Evolutionary conservation across 2,329 filamentous ascomycete genomes (phyloP).

Genomic region (Malbranchea zuffiana): DNA sequence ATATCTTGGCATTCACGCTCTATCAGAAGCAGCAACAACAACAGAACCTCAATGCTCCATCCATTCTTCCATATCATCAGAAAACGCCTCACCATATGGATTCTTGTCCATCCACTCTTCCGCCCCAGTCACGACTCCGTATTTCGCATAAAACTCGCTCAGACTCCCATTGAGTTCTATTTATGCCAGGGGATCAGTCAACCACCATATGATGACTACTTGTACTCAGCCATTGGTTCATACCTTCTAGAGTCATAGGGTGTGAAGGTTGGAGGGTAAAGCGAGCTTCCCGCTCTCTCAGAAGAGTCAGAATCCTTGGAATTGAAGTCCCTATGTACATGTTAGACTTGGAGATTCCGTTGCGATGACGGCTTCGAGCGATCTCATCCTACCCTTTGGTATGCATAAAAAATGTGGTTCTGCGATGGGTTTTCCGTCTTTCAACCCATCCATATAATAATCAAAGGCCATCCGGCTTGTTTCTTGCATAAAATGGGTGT

Average conservation of each 20-base stretch:
- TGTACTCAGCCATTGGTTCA: neutral
- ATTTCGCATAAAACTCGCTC: conserved; percentile 12
- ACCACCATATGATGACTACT: neutral
- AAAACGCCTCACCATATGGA: neutral
- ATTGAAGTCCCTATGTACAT: neutral
- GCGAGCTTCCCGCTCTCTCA: neutral
- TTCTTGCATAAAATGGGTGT: conserved; percentile 14
- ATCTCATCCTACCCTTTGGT: conserved; percentile 9
- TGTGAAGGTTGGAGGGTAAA: neutral
- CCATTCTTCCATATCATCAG: neutral
- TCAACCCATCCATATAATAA: conserved; percentile 9
- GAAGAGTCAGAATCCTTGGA: neutral
- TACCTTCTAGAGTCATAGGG: neutral
- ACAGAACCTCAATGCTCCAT: too few relatives aligned
- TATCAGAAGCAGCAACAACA: too few relatives aligned
- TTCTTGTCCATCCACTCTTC: conserved; percentile 12
- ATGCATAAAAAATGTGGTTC: conserved; percentile 11
- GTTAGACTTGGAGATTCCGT: neutral
- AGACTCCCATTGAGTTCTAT: conserved; percentile 8
- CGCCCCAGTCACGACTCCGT: conserved; percentile 6
- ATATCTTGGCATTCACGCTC: too few relatives aligned
- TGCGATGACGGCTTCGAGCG: neutral
- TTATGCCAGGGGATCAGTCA: neutral
- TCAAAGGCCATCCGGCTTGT: conserved; percentile 10
- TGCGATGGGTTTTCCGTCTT: conserved; percentile 3